Conservation (phyloP, 2,329 filamentous ascomycete species). For the Colletotrichum coccodes region DNA sequence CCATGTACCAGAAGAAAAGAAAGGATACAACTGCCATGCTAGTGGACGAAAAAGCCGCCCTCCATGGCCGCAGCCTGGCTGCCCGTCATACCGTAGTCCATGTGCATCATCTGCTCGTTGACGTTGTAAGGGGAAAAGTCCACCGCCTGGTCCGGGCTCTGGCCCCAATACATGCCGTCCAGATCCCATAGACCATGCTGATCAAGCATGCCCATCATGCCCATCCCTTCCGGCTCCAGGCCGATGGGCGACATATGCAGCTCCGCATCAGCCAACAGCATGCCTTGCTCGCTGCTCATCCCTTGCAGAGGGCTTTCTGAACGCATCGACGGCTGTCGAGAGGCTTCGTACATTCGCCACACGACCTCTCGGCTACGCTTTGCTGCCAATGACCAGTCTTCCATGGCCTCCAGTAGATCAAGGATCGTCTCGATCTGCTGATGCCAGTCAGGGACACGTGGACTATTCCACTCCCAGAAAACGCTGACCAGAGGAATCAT, state of each 20-base stretch:
- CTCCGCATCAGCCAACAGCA: slow-evolving; percentile 49
- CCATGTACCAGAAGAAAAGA: slow-evolving; percentile 9
- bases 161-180: slow-evolving; percentile 65
- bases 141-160: slow-evolving; percentile 46
- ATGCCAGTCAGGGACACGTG: slow-evolving; percentile 61
- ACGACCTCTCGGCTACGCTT: slow-evolving; percentile 72
- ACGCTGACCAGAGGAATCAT: slow-evolving; percentile 83
- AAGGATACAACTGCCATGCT: slow-evolving; percentile 28
- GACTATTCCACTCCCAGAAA: slow-evolving; percentile 71
- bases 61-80: slow-evolving; percentile 49
- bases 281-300: slow-evolving; percentile 46
- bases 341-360: slow-evolving; percentile 71
- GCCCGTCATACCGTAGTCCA: slow-evolving; percentile 52
- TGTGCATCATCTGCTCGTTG: slow-evolving; percentile 46
- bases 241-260: slow-evolving; percentile 63
- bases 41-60: slow-evolving; percentile 55
- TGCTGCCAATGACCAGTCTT: slow-evolving; percentile 72
- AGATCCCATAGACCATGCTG: slow-evolving; percentile 66
- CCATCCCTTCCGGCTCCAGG: slow-evolving; percentile 59
- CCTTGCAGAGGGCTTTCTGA: slow-evolving; percentile 41
- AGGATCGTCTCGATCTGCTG: slow-evolving; percentile 68
- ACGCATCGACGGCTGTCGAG: slow-evolving; percentile 48
- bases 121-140: slow-evolving; percentile 39
- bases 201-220: slow-evolving; percentile 64
- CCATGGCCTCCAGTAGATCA: slow-evolving; percentile 70